Conservation (phyloP, 768 basidiomycete genomes). For the Galerina sulciceps region DNA sequence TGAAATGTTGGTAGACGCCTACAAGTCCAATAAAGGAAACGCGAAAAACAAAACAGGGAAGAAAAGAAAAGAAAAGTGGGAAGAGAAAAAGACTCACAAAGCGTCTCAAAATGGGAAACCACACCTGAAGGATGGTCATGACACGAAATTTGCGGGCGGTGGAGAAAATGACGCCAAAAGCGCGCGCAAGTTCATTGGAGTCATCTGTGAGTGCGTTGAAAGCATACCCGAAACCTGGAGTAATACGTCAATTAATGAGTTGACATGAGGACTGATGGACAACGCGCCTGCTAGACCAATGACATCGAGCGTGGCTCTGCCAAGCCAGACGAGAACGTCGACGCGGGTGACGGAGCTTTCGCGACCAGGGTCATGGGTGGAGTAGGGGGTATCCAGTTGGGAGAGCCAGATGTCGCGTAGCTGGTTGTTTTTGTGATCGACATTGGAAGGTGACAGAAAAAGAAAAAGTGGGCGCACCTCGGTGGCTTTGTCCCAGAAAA, state of each 20-base stretch:
- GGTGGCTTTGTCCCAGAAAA: slow-evolving; percentile 56
- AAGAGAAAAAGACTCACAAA: slow-evolving; percentile 45
- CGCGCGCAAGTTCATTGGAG: slow-evolving; percentile 56
- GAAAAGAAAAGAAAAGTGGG: neutral
- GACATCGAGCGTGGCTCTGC: slow-evolving; percentile 42
- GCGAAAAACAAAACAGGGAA: neutral
- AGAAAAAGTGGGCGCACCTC: slow-evolving; percentile 33
- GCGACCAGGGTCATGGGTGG: slow-evolving; percentile 17
- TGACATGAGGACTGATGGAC: slow-evolving; percentile 8
- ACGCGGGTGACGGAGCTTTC: slow-evolving; percentile 32
- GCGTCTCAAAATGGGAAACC: slow-evolving; percentile 58
- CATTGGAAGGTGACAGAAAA: neutral
- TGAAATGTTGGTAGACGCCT: no score
- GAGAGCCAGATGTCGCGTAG: slow-evolving; percentile 51
- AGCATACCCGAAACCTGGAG: slow-evolving; percentile 31
- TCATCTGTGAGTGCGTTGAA: slow-evolving; percentile 34
- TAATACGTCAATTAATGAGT: no score
- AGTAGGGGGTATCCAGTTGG: slow-evolving; percentile 26
- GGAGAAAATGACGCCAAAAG: slow-evolving; percentile 57
- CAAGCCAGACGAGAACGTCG: slow-evolving; percentile 69
- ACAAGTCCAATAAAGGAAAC: neutral
- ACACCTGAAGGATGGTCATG: slow-evolving; percentile 56
- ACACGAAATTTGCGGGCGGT: slow-evolving; percentile 56
- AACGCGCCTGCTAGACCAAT: slow-evolving; percentile 67
- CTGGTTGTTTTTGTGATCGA: slow-evolving; percentile 26